These are phyloP conservation scores for Botryotinia calthae DNA, from an alignment of 2,329 filamentous ascomycete genomes.

Conservation along the genomic window DNA sequence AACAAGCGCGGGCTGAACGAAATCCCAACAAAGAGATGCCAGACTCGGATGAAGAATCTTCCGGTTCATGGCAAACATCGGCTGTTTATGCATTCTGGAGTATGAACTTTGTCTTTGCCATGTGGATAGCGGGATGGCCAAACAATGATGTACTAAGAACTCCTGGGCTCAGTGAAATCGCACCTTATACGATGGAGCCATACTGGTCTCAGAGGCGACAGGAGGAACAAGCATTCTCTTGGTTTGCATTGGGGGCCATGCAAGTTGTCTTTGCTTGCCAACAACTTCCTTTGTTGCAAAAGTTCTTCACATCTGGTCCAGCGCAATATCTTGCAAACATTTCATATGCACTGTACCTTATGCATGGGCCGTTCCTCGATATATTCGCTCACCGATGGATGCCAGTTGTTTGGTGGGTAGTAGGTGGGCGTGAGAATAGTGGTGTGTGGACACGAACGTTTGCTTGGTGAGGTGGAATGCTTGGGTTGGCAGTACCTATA, in stretches of 20 bases:
- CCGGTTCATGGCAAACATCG: conserved; percentile 9
- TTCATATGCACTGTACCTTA: conserved; percentile 57
- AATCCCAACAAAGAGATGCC: conserved; percentile 21
- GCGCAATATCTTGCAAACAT: conserved; percentile 56
- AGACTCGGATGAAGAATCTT: neutral
- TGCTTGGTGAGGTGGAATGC: conserved; percentile 41
- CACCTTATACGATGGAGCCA: conserved; percentile 31
- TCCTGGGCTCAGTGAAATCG: conserved; percentile 29
- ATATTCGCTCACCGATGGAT: conserved; percentile 29
- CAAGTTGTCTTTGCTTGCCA: conserved; percentile 36
- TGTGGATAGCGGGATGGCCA: conserved; percentile 37
- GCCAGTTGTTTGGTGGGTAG: conserved; percentile 29
- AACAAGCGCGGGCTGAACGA: conserved; percentile 27
- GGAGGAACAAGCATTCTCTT: conserved; percentile 25
- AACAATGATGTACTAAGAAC: conserved; percentile 31
- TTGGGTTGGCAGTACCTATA: conserved; percentile 45
- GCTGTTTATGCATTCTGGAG: conserved; percentile 31
- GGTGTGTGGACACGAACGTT: conserved; percentile 31
- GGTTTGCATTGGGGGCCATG: conserved; percentile 37
- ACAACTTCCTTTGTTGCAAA: conserved; percentile 41
- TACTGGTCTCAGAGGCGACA: conserved; percentile 29
- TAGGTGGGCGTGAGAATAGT: conserved; percentile 23
- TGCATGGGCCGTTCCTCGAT: conserved; percentile 51
- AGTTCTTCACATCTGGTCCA: conserved; percentile 47
- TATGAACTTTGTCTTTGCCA: conserved; percentile 30